phyloP scores from a whole-genome alignment of 768 basidiomycete species.

The Hortiboletus campestris region DNA sequence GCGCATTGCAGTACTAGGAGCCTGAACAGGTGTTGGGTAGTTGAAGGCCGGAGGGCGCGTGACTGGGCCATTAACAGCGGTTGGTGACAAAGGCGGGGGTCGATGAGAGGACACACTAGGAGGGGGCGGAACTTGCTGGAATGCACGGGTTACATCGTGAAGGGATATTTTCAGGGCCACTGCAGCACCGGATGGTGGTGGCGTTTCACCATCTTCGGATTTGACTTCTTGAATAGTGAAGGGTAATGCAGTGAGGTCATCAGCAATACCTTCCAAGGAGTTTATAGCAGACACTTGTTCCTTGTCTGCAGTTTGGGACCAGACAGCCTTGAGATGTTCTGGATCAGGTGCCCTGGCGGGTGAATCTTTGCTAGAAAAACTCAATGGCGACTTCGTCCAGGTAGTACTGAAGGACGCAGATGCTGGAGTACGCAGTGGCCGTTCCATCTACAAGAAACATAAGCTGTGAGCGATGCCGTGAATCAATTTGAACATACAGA shows the following conservation, averaged over 20 bases:
- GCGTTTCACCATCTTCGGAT: slow-evolving; percentile 81
- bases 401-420: slow-evolving; percentile 36
- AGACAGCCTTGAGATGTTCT: slow-evolving; percentile 82
- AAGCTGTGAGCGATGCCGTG: slow-evolving; percentile 4
- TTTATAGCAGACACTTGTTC: slow-evolving; percentile 67
- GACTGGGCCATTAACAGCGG: slow-evolving; percentile 36
- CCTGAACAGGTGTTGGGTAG: slow-evolving; percentile 41
- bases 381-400: slow-evolving; percentile 54
- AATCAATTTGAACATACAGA: slow-evolving; percentile 41
- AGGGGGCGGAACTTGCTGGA: slow-evolving; percentile 79
- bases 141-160: slow-evolving; percentile 81
- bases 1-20: slow-evolving; percentile 48
- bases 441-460: slow-evolving; percentile 37
- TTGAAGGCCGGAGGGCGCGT: slow-evolving; percentile 28
- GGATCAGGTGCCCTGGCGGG: slow-evolving; percentile 70
- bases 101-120: slow-evolving; percentile 47
- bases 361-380: slow-evolving; percentile 62
- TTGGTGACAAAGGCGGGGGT: slow-evolving; percentile 48
- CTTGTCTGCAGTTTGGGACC: slow-evolving; percentile 77
- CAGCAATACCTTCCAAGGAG: slow-evolving; percentile 80
- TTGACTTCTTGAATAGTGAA: slow-evolving; percentile 84
- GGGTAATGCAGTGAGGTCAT: slow-evolving; percentile 76
- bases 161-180: slow-evolving; percentile 72
- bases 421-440: slow-evolving; percentile 47
- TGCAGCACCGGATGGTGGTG: slow-evolving; percentile 59